Evolutionary conservation across 768 basidiomycete genomes (phyloP).

Genomic region (Calocybe indica): DNA sequence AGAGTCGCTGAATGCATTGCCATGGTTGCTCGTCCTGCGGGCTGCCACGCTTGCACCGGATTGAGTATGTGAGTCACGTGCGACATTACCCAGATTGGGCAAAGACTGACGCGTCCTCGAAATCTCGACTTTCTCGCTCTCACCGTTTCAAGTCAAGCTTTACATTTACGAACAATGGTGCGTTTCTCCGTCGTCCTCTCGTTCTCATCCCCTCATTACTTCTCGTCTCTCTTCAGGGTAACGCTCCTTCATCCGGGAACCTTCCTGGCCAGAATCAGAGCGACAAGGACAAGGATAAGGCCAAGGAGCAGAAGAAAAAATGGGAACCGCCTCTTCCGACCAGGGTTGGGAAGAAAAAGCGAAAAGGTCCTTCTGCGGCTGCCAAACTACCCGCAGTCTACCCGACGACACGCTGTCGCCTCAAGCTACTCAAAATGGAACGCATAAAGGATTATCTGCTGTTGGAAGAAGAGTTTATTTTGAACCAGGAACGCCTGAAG

Average conservation of each 20-base stretch:
- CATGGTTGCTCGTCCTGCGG: slow-evolving; percentile 11
- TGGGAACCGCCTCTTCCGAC: slow-evolving; percentile 99
- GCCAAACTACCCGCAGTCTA: slow-evolving; percentile 89
- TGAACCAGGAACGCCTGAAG: slow-evolving; percentile 87
- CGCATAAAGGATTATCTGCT: slow-evolving; percentile 97
- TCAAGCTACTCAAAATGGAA: slow-evolving; percentile 94
- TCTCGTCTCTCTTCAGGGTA: slow-evolving; percentile 43
- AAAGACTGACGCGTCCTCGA: slow-evolving; percentile 47
- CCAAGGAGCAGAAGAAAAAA: slow-evolving; percentile 74
- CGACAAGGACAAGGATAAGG: slow-evolving; percentile 35
- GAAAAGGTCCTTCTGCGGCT: slow-evolving; percentile 85
- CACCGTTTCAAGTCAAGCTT: neutral
- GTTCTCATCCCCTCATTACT: neutral
- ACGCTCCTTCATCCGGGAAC: slow-evolving; percentile 57
- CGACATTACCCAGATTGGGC: slow-evolving; percentile 21
- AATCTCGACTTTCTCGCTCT: slow-evolving; percentile 6
- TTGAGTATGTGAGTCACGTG: slow-evolving; percentile 18
- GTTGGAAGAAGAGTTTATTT: slow-evolving; percentile 91
- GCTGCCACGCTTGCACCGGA: slow-evolving; percentile 15
- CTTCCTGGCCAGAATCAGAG: slow-evolving; percentile 1
- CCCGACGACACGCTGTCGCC: slow-evolving; percentile 92
- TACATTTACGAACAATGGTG: slow-evolving; percentile 14
- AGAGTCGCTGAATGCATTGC: slow-evolving; percentile 33
- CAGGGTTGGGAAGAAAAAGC: slow-evolving; percentile 95
- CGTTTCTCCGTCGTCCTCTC: neutral